phyloP scores from a whole-genome alignment of 1,284 basidiomycete genomes.

The Irpex sp. region DNA sequence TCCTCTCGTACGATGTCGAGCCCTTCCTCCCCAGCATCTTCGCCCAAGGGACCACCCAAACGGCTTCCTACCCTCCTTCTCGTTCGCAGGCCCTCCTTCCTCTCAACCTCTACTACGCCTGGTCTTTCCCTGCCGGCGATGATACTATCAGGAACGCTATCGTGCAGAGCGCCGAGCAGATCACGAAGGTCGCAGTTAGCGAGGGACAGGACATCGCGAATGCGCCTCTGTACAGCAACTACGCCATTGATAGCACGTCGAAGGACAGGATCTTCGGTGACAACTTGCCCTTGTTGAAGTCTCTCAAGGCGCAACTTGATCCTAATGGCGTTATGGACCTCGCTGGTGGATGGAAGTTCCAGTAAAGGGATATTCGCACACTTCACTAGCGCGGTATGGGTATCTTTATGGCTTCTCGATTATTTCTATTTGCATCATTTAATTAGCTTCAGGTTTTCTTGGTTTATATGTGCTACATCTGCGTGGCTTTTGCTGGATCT shows the following conservation, averaged over 20 bases:
- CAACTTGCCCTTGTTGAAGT: slow-evolving; percentile 37
- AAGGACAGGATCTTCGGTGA: slow-evolving; percentile 42
- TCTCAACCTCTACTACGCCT: slow-evolving; percentile 46
- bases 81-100: slow-evolving; percentile 39
- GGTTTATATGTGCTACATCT: no score
- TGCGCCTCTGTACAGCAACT: slow-evolving; percentile 48
- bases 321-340: slow-evolving; percentile 52
- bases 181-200: slow-evolving; percentile 34
- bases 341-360: slow-evolving; percentile 46
- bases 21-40: slow-evolving; percentile 48
- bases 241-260: slow-evolving; percentile 46
- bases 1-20: slow-evolving; percentile 50
- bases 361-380: background rate
- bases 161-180: slow-evolving; percentile 32
- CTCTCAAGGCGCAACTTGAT: slow-evolving; percentile 42
- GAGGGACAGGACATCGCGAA: slow-evolving; percentile 41
- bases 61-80: slow-evolving; percentile 45
- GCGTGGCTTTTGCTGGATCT: no score
- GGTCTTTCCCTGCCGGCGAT: slow-evolving; percentile 34
- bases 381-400: background rate
- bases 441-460: no score
- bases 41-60: slow-evolving; percentile 30
- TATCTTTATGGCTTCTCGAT: background rate
- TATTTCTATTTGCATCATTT: no score
- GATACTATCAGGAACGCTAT: slow-evolving; percentile 35